phyloP scores from a whole-genome alignment of 2,329 filamentous ascomycete species.

The Pyrenophora graminea region DNA sequence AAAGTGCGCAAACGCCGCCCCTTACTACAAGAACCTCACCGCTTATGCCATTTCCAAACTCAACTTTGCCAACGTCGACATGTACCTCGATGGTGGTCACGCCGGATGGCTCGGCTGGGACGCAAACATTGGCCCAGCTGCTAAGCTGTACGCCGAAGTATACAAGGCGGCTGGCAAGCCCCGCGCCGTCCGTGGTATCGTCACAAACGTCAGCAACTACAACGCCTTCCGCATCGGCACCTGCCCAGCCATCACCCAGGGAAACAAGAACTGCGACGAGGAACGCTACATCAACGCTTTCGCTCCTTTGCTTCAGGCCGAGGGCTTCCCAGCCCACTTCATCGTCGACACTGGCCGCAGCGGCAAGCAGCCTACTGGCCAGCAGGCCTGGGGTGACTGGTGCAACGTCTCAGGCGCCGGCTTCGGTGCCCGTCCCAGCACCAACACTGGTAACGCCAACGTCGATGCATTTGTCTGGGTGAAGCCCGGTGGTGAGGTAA shows the following conservation, averaged over 20 bases:
- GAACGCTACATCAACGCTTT: conserved; percentile 58
- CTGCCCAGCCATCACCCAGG: conserved; percentile 51
- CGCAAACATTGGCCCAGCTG: conserved; percentile 60
- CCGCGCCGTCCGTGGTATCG: conserved; percentile 56
- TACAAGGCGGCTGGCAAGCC: conserved; percentile 55
- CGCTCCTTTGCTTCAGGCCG: conserved; percentile 52
- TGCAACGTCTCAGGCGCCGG: conserved; percentile 68
- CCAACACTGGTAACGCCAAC: conserved; percentile 63
- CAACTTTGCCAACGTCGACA: conserved; percentile 64
- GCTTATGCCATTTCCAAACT: conserved; percentile 61
- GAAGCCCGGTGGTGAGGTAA: conserved; percentile 64
- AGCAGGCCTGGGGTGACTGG: conserved; percentile 67
- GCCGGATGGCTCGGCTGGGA: conserved; percentile 68
- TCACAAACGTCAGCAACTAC: conserved; percentile 64
- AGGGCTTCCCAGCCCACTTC: conserved; percentile 60
- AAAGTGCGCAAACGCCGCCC: conserved; percentile 59
- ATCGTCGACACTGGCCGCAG: conserved; percentile 61
- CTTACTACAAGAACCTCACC: conserved; percentile 60
- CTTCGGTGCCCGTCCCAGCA: conserved; percentile 66
- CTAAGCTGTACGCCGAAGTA: conserved; percentile 53
- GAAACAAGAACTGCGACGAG: conserved; percentile 59
- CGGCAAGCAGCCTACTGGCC: conserved; percentile 63
- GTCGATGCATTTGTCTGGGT: conserved; percentile 72
- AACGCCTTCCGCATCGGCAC: conserved; percentile 57
- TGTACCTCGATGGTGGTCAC: conserved; percentile 68